Base-by-base conservation (phyloP, 2,329 filamentous ascomycete genomes). In the Tolypocladium sp. region DNA sequence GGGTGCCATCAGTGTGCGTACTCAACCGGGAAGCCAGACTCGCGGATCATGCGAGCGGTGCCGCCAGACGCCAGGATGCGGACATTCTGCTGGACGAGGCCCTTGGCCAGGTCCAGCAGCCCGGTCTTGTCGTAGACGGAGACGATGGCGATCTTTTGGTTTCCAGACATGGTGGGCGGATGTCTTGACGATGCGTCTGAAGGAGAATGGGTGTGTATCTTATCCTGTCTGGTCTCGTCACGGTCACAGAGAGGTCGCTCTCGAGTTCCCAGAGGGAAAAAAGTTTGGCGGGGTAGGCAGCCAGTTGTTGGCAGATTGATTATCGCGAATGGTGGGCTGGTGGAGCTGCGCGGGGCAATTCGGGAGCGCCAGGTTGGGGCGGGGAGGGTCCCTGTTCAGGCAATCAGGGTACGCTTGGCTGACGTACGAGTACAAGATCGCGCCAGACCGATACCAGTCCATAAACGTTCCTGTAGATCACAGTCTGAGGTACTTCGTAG, bases 71-170 rank as follows among this genome's bases (percentile, higher is more conserved):
- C 94, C 60, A 99, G 83, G 65, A 99, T 88, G 67, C 92, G 90
- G 67, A 96, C 90, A 85, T 94, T 88, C 71, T 95, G 85, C 81
- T 93, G 85, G 71, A 90, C 84, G 56, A 97, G 85, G 68, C 92
- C 92, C 77, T 96, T 96, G 69, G 92, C 91, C 67, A 97, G 82
- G 77, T 97, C 92, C 66, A 97, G 79, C 66, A 96, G 84, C 62
- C 92, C 94, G 59, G 93, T 97, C 87, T 99, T 99, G 83, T 99
- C 91, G 74, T 94, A 97, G 80, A 97, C 94, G 65, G 93, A 97
- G 73, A 99, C 83, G 72, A 99, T 97, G 66, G 94, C 94, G 81
- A 83, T 83, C 71, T 82, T 80, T 72, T 84, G 82, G 61, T 74
- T 69, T 35, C 63, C 67, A 62, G 73, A 68, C 74, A 76, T 77